Evolutionary conservation across 2,329 filamentous ascomycete genomes (phyloP).

Genomic region (Rutstroemia sp.): DNA sequence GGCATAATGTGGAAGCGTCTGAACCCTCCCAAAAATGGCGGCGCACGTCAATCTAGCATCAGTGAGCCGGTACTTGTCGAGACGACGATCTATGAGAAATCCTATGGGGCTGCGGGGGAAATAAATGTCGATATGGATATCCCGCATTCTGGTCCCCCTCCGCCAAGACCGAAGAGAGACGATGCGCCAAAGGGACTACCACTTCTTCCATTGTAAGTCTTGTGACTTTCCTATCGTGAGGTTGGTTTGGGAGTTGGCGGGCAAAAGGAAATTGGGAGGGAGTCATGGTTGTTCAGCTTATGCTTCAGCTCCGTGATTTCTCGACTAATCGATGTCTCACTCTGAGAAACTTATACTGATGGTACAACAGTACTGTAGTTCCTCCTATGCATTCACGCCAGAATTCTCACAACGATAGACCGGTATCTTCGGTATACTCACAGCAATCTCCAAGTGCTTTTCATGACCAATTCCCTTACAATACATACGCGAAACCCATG

Average conservation of each 20-base stretch:
- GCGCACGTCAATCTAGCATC: conserved; percentile 32
- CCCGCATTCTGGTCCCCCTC: conserved; percentile 15
- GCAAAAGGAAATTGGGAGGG: background rate
- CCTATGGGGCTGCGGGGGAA: conserved; percentile 32
- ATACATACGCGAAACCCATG: conserved; percentile 25
- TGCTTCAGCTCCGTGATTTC: conserved; percentile 14
- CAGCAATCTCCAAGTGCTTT: conserved; percentile 38
- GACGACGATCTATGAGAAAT: conserved; percentile 38
- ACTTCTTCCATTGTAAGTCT: conserved; percentile 20
- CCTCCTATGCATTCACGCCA: conserved; percentile 19
- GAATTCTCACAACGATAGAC: conserved; percentile 32
- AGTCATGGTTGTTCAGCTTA: conserved; percentile 8
- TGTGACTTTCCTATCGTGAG: background rate
- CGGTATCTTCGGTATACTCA: conserved; percentile 56
- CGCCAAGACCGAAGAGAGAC: conserved; percentile 21
- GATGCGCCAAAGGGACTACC: conserved; percentile 16
- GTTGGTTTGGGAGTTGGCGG: background rate
- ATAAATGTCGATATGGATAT: conserved; percentile 21
- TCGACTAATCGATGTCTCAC: conserved; percentile 12
- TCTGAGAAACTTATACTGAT: conserved; percentile 14
- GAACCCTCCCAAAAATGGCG: conserved; percentile 28
- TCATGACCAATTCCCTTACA: conserved; percentile 16
- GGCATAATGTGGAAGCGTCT: conserved; percentile 48
- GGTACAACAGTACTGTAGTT: conserved; percentile 13
- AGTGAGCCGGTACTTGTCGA: conserved; percentile 38